A percentile compares a stretch with the other conserved stretches of the same genome.
phyloP scores from a whole-genome alignment of 2,329 filamentous ascomycete species.

The Cytospora piceicola region DNA sequence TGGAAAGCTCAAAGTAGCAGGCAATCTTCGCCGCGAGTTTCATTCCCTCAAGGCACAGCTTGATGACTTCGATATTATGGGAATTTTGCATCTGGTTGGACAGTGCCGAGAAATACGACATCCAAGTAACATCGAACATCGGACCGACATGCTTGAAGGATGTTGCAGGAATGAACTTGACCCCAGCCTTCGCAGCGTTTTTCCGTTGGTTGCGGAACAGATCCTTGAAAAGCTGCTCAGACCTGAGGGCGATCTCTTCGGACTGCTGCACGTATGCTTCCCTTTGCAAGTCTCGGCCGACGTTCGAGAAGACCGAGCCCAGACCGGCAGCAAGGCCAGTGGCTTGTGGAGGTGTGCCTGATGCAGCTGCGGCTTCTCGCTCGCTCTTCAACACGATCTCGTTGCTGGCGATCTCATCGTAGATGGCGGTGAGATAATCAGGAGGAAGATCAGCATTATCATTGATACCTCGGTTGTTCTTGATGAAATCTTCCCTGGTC shows the following conservation, averaged over 20 bases:
- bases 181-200: constrained; percentile 69
- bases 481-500: constrained; percentile 97
- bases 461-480: constrained; percentile 98
- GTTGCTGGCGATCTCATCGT: constrained; percentile 86
- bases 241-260: constrained; percentile 79
- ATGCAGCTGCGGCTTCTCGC: constrained; percentile 82
- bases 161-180: constrained; percentile 87
- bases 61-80: constrained; percentile 90
- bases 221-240: constrained; percentile 88
- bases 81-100: constrained; percentile 93
- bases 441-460: constrained; percentile 91
- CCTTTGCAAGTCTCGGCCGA: constrained; percentile 86
- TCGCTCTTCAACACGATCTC: constrained; percentile 96
- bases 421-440: constrained; percentile 88
- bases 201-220: constrained; percentile 87
- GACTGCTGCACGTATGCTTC: constrained; percentile 95
- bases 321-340: constrained; percentile 78
- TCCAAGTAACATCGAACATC: constrained; percentile 99
- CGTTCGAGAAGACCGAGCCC: constrained; percentile 87
- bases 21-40: constrained; percentile 91
- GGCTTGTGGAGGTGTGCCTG: constrained; percentile 66
- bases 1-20: constrained; percentile 89
- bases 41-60: constrained; percentile 91
- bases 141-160: constrained; percentile 94
- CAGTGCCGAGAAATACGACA: constrained; percentile 95